These are phyloP conservation scores for Sarcocystis neurona DNA, from an alignment of 169 alveolate genomes.

Conservation along the genomic window DNA sequence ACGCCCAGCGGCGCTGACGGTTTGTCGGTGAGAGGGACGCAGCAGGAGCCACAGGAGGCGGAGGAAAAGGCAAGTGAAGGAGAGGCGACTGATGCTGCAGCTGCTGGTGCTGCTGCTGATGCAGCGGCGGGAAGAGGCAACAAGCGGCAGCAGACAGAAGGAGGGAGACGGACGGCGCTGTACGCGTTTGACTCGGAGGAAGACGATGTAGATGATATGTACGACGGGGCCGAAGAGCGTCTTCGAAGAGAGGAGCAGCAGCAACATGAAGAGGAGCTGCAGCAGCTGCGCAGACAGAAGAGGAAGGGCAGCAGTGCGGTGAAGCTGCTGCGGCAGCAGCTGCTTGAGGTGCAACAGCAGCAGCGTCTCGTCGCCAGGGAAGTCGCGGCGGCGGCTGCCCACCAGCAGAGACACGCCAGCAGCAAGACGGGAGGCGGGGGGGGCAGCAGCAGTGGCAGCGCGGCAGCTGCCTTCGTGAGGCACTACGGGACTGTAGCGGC, in stretches of 20 bases:
- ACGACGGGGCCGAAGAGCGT: neutral
- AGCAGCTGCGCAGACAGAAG: constrained; percentile 5
- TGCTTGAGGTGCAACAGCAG: neutral
- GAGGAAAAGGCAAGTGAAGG: no score
- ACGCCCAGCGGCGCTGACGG: no score
- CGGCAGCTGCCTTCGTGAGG: neutral
- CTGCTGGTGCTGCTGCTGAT: no score
- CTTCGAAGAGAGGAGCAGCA: neutral
- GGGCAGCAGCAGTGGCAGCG: neutral
- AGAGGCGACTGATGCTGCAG: no score
- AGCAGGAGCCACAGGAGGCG: no score
- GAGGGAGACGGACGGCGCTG: no score
- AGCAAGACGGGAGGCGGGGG: no score
- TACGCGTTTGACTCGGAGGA: no score
- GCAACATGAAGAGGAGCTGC: neutral
- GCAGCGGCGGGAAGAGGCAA: no score
- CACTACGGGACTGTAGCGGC: constrained; percentile 1
- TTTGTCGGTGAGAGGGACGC: no score
- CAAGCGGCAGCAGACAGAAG: no score
- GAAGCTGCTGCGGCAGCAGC: constrained; percentile 13
- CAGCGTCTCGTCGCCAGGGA: neutral
- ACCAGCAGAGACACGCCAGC: neutral
- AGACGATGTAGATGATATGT: no score
- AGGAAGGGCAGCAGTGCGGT: neutral
- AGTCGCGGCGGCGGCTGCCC: neutral